These are phyloP conservation scores for Phytophthora macrochlamydospora DNA, from an alignment of 352 stramenopile genomes.

Conservation along the genomic window DNA sequence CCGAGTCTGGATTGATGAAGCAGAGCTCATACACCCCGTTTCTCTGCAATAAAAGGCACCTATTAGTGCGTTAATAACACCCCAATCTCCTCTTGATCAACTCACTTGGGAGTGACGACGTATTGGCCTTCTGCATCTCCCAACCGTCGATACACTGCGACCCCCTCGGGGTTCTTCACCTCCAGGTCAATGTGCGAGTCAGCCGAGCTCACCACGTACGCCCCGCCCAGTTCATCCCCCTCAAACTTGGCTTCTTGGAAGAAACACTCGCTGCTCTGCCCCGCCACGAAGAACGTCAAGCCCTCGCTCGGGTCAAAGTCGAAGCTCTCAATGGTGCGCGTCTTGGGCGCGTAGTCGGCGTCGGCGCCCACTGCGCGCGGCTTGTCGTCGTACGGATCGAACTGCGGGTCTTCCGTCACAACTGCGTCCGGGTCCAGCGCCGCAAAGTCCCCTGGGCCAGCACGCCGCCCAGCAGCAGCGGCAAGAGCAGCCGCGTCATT, in stretches of 20 bases:
- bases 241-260: slow-evolving; percentile 77
- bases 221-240: slow-evolving; percentile 63
- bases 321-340: slow-evolving; percentile 61
- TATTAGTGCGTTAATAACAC: neutral
- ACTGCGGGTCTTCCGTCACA: slow-evolving; percentile 57
- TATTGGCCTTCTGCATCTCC: slow-evolving; percentile 79
- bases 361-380: slow-evolving; percentile 25
- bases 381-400: slow-evolving; percentile 63
- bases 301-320: slow-evolving; percentile 86
- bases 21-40: slow-evolving; percentile 70
- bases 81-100: neutral
- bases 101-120: slow-evolving; percentile 62
- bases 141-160: slow-evolving; percentile 57
- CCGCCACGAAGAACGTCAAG: slow-evolving; percentile 73
- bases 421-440: slow-evolving; percentile 39
- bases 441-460: slow-evolving; percentile 43
- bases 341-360: slow-evolving; percentile 41
- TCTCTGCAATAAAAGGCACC: slow-evolving; percentile 30
- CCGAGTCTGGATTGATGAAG: slow-evolving; percentile 75
- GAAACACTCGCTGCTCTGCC: slow-evolving; percentile 56
- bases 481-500: slow-evolving; percentile 11
- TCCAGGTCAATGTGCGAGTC: slow-evolving; percentile 77
- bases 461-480: slow-evolving; percentile 9
- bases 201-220: slow-evolving; percentile 76
- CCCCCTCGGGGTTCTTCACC: slow-evolving; percentile 70